Evolutionary conservation across 345 rosid species (phyloP), one percentile per base, ranked within the genome.

Genomic region (Eutrema yunnanense): DNA sequence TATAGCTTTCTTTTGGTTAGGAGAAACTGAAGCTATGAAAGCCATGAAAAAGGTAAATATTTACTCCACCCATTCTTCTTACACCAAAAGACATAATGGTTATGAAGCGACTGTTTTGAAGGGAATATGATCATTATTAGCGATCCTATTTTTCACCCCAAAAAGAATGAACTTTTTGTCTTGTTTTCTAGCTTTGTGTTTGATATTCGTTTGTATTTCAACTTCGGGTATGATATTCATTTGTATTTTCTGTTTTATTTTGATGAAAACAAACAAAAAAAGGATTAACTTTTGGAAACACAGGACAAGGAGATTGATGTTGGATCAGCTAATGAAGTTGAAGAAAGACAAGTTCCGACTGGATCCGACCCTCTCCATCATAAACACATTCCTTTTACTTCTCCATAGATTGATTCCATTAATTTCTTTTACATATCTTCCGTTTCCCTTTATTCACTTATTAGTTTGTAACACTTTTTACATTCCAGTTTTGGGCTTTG

Each of bases 281-380:
- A 19, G 22, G 22, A 41, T 30, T 4, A 12, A 13, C 7, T 3
- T 9, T 55, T 27, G 53, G 38, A 34, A 16, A 29, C 22, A 36
- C 70, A 75, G 80, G 76, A 44, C 30, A 65, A 65, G 3, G 69
- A 77, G 63, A 65, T 65, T 14, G 11, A 38, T 19, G 22, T 50
- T 36, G 72, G 51, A 50, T n/a, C 62, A 65, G 46, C 42, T 9
- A 40, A 30, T 70, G 73, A 71, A 65, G 77, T 77, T 66, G 76
- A 77, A 52, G 69, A 54, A 59, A 77, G 80, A 77, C 67, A 60
- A 77, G 80, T 77, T 52, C 80, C 80, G 0, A 77, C 80, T 14
- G 80, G 80, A 65, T 71, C 80, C 26, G 77, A 77, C 73, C 80
- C 80, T 34, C 80, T 77, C 6, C 80, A 77, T 72, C 80, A 77